Conservation (phyloP, 2,329 filamentous ascomycete genomes). For the Hypoxylon sp. region DNA sequence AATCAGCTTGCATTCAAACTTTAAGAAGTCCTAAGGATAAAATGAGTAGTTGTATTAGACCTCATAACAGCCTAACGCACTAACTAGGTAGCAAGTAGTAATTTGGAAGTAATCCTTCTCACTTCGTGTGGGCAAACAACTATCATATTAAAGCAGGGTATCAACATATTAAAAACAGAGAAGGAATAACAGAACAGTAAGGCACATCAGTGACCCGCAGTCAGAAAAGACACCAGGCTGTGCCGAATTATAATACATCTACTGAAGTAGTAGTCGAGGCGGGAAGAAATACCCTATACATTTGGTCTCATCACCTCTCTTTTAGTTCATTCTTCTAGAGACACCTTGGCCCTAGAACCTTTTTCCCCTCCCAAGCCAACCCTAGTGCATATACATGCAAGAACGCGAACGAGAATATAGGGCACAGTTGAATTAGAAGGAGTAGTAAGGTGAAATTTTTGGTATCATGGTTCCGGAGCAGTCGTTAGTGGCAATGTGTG, state of each 20-base stretch:
- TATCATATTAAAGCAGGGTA: constrained; percentile 7
- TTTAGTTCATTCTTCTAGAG: constrained; percentile 13
- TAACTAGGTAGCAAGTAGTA: background rate
- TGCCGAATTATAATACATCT: constrained; percentile 42
- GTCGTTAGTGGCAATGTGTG: constrained; percentile 45
- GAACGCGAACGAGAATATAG: constrained; percentile 28
- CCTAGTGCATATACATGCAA: constrained; percentile 25
- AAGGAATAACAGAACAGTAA: background rate
- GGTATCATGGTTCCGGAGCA: constrained; percentile 54
- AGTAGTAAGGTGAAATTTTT: constrained; percentile 40
- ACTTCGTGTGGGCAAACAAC: background rate
- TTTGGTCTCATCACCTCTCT: constrained; percentile 16
- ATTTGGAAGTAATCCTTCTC: background rate
- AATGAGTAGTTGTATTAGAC: background rate
- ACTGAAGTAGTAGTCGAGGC: constrained; percentile 29
- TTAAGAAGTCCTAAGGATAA: background rate
- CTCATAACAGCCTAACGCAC: too few species aligned
- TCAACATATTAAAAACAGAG: background rate
- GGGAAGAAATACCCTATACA: constrained; percentile 24
- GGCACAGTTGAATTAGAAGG: constrained; percentile 32
- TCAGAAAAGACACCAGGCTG: constrained; percentile 27
- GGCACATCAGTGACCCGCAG: background rate
- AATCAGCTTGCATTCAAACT: background rate
- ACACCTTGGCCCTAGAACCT: constrained; percentile 15
- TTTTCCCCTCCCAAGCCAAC: constrained; percentile 19